Conservation (phyloP, 2,329 filamentous ascomycete genomes). For the Paraphoma chrysanthemicola region DNA sequence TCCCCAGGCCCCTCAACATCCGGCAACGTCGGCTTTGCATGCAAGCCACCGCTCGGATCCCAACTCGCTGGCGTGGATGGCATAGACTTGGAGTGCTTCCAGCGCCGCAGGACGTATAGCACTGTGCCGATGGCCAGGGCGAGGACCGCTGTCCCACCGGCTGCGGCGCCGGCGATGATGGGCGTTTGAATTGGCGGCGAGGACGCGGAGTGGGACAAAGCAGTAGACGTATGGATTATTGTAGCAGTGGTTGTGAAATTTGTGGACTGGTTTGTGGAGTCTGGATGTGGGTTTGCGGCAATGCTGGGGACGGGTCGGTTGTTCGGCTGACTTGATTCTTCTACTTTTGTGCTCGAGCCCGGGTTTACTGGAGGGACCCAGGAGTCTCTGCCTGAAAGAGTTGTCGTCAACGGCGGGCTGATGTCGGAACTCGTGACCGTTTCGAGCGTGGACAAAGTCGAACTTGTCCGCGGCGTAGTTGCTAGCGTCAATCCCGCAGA, state of each 20-base stretch:
- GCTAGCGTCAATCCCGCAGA: too few species aligned
- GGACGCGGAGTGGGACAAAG: background rate
- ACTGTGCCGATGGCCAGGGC: slow-evolving; percentile 10
- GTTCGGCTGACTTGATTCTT: too few species aligned
- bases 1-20: background rate
- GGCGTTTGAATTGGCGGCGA: slow-evolving; percentile 6
- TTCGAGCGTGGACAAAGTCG: too few species aligned
- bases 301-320: too few species aligned
- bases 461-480: too few species aligned
- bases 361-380: too few species aligned
- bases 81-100: background rate
- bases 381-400: too few species aligned
- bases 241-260: background rate
- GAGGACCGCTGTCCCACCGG: slow-evolving; percentile 16
- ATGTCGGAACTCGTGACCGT: too few species aligned
- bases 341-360: too few species aligned
- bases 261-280: too few species aligned
- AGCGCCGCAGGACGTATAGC: slow-evolving; percentile 18
- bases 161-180: slow-evolving; percentile 23
- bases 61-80: background rate
- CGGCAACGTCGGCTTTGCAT: background rate
- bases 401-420: too few species aligned
- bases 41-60: background rate
- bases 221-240: background rate
- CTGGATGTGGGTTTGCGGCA: too few species aligned